Conservation (phyloP, 331 rosid species). For the Quercus tomentella region DNA sequence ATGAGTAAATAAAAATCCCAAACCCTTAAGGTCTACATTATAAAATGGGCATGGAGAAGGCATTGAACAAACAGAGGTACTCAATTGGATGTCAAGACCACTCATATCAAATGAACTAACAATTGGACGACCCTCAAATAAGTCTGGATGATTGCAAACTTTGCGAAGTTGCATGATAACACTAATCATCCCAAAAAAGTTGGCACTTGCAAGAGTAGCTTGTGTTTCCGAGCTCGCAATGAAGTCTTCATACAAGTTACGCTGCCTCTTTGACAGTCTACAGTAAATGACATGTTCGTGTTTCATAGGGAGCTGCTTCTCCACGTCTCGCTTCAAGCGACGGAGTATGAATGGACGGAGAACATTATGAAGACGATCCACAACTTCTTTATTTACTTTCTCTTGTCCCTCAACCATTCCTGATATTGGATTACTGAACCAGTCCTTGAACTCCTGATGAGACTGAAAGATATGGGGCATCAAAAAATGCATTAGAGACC, state of each 20-base stretch:
- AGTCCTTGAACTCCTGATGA: slow-evolving; percentile 98
- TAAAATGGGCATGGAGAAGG: slow-evolving; percentile 58
- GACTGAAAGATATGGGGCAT: slow-evolving; percentile 99
- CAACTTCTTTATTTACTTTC: slow-evolving; percentile 93
- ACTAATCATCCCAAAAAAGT: slow-evolving; percentile 96
- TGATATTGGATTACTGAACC: slow-evolving; percentile 98
- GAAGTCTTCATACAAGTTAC: slow-evolving; percentile 92
- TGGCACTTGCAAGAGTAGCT: slow-evolving; percentile 91
- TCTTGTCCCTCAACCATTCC: slow-evolving; percentile 99
- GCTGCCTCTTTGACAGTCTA: slow-evolving; percentile 93
- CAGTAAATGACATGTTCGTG: slow-evolving; percentile 90
- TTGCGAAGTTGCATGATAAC: slow-evolving; percentile 98
- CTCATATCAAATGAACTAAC: slow-evolving; percentile 92
- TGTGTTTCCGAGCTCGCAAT: slow-evolving; percentile 97
- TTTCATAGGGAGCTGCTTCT: slow-evolving; percentile 95
- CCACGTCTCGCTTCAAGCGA: slow-evolving; percentile 92
- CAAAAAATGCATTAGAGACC: slow-evolving; percentile 99
- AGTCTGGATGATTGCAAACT: slow-evolving; percentile 98
- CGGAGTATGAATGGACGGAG: slow-evolving; percentile 97
- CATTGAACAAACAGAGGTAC: slow-evolving; percentile 76
- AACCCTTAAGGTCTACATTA: slow-evolving; percentile 61
- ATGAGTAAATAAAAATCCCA: slow-evolving; percentile 85
- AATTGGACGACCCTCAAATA: slow-evolving; percentile 98
- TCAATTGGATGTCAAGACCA: slow-evolving; percentile 69
- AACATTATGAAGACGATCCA: slow-evolving; percentile 97